These are phyloP conservation scores for Heritiera littoralis DNA, from an alignment of 345 rosid genomes.

Conservation along the genomic window DNA sequence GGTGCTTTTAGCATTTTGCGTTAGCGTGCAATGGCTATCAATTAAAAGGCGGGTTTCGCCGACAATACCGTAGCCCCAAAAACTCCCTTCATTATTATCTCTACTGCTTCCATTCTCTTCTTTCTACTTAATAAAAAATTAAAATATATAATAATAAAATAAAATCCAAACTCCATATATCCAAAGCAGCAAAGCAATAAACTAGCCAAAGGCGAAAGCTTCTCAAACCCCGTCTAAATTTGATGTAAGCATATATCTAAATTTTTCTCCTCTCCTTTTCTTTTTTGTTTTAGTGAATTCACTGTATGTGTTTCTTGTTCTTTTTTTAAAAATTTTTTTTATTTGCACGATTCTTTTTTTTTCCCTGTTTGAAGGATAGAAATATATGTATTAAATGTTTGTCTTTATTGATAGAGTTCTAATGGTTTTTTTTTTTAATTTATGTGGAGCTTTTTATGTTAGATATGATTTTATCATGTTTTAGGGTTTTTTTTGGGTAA, in stretches of 20 bases:
- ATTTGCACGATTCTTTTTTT: background rate
- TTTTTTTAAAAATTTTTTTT: background rate
- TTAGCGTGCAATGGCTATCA: no score
- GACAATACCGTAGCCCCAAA: no score
- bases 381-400: background rate
- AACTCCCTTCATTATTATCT: background rate
- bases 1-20: no score
- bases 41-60: no score
- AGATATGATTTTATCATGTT: conserved; percentile 5
- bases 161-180: no score
- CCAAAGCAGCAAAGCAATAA: background rate
- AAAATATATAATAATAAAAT: no score
- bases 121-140: no score
- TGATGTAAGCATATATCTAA: background rate
- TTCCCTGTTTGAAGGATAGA: background rate
- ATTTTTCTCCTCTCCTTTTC: background rate
- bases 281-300: background rate
- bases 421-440: background rate
- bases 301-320: background rate
- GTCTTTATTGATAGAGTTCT: background rate
- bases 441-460: background rate
- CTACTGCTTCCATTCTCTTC: no score
- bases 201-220: background rate
- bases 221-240: background rate
- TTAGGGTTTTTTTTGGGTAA: background rate